Percentiles rank a stretch among this genome's conserved stretches.
Conservation (phyloP, 192 early-diverging fungal species). For the Linnemannia elongata region DNA sequence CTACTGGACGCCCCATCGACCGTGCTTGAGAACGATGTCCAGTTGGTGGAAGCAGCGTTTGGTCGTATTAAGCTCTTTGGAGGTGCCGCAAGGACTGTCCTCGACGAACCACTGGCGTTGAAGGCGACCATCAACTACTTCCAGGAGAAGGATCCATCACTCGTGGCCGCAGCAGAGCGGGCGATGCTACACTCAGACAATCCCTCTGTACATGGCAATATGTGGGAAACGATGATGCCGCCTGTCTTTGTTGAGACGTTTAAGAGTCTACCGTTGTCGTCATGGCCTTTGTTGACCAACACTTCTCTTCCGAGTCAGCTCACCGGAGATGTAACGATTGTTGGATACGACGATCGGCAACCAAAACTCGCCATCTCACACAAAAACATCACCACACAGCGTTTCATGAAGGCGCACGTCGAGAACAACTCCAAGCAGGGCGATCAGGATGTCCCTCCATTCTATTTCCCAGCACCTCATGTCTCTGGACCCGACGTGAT, state of each 20-base stretch:
- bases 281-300: no score
- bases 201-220: conserved; percentile 9
- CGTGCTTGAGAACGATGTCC: no score
- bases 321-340: conserved; percentile 23
- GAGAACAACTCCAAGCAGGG: conserved; percentile 22
- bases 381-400: conserved; percentile 31
- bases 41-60: no score
- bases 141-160: conserved; percentile 25
- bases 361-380: conserved; percentile 30
- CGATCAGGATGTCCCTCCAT: conserved; percentile 33
- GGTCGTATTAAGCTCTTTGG: conserved; percentile 40
- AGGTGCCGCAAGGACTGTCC: conserved; percentile 18
- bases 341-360: conserved; percentile 28
- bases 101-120: conserved; percentile 39
- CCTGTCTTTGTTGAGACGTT: conserved; percentile 38
- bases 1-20: no score
- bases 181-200: conserved; percentile 28
- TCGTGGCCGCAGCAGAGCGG: conserved; percentile 28
- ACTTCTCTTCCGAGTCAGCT: conserved; percentile 26
- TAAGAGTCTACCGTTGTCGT: conserved; percentile 38
- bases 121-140: conserved; percentile 16
- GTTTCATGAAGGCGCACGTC: conserved; percentile 38
- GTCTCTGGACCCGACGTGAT: conserved; percentile 39
- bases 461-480: conserved; percentile 38
- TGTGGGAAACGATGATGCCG: conserved; percentile 37